These are phyloP conservation scores for Aquilaria sinensis DNA, from an alignment of 345 rosid species.

Conservation along the genomic window DNA sequence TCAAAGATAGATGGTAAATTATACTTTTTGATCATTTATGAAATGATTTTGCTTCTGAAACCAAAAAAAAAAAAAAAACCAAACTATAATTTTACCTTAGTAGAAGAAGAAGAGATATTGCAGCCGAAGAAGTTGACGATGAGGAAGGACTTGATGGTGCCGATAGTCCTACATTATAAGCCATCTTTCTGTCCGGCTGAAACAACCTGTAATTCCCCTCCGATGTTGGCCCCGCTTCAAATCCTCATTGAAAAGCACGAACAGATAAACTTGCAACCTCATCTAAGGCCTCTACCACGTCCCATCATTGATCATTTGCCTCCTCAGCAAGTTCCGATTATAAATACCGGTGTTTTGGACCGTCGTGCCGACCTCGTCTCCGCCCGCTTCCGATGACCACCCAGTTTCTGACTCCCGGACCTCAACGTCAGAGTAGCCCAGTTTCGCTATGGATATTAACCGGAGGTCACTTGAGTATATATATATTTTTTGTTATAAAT, in stretches of 20 bases:
- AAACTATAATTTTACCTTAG: conserved; percentile 49
- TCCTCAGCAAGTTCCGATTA: conserved; percentile 58
- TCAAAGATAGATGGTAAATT: background rate
- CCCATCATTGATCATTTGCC: conserved; percentile 71
- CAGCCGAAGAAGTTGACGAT: conserved; percentile 46
- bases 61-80: background rate
- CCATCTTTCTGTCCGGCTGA: conserved; percentile 79
- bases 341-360: conserved; percentile 60
- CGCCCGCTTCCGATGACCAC: conserved; percentile 92
- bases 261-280: conserved; percentile 70
- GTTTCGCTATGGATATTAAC: conserved; percentile 35
- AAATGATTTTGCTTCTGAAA: background rate
- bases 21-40: background rate
- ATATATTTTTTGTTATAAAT: no score
- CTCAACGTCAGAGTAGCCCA: conserved; percentile 67
- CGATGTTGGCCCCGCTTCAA: conserved; percentile 86
- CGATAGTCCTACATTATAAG: conserved; percentile 84
- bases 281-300: conserved; percentile 64
- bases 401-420: conserved; percentile 88
- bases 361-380: conserved; percentile 64
- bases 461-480: no score
- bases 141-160: conserved; percentile 38
- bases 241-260: conserved; percentile 89
- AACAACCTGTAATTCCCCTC: conserved; percentile 90
- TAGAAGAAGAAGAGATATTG: conserved; percentile 67